Base-by-base conservation (phyloP, 1,139 yeast genomes). In the Hansenula lynferdii region DNA sequence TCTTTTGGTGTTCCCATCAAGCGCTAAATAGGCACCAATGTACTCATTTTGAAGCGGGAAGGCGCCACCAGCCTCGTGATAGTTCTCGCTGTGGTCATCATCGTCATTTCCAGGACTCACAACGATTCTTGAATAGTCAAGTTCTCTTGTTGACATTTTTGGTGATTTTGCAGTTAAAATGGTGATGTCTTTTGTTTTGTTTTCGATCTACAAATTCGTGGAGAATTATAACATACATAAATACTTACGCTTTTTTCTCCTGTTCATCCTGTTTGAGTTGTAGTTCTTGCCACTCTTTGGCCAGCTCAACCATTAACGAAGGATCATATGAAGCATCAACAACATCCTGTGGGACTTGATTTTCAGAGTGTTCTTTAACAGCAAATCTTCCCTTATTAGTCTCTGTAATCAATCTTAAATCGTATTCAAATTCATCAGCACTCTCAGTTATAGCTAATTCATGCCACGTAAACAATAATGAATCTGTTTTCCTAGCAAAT, bases 281-380 rank as follows among this genome's bases (percentile, higher is more conserved):
- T 29, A 70, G 40, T 30, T 64, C 69, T 17, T 62, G 60, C 86
- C 89, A 82, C 45, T 77, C 72, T 39, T 70, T 66, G 1, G 84
- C 79, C 43, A 84, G 62, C 41, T 82, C 87, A 17, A 73, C 75
- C 75, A 84, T 77, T 1, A 78, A 69, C 19, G 68, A 67, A 0
- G 86, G 70, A 52, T 85, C 79, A 45, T 77, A 57, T 22, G 86
- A 70, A 1, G 97, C 96, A 57, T 87, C 94, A 6, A 92, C 82
- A 23, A 94, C 78, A 51, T 92, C 99, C 38, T 76, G 69, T 0
- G 99, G 98, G 3, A 92, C 96, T 53, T 85, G 90, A 56, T 83
- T 87, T 54, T 90, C 96, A 4, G 95, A 77, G 56, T 85, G 92
- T 40, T 87, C 95, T 49, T 83, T 85, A 1, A 79, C 65, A 0